A percentile compares a stretch with the other conserved stretches of the same genome.
These are phyloP conservation scores for Tolypocladium inflatum DNA, from an alignment of 2,329 filamentous ascomycete genomes.

Conservation along the genomic window DNA sequence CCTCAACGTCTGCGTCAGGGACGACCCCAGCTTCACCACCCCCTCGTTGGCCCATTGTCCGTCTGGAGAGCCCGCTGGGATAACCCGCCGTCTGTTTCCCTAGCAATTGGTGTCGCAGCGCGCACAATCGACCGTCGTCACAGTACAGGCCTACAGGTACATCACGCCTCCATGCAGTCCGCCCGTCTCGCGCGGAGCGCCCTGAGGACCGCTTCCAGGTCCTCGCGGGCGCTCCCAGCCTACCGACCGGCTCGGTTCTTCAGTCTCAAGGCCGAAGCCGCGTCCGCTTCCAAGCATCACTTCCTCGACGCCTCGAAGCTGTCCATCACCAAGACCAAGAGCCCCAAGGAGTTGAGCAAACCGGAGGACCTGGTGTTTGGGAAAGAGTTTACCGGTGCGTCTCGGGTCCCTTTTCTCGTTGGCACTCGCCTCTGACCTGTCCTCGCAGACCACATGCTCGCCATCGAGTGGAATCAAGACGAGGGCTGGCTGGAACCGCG, in stretches of 20 bases:
- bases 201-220: constrained; percentile 21
- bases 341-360: constrained; percentile 64
- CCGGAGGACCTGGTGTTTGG: constrained; percentile 84
- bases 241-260: constrained; percentile 27
- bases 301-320: constrained; percentile 73
- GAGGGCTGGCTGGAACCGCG: constrained; percentile 75
- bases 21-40: neutral
- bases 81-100: neutral
- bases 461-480: constrained; percentile 80
- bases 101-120: neutral
- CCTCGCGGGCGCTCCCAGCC: constrained; percentile 24
- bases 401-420: neutral
- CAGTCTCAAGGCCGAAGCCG: constrained; percentile 43
- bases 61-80: neutral
- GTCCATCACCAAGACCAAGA: constrained; percentile 61
- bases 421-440: neutral
- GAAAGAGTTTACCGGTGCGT: constrained; percentile 71
- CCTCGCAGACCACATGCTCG: constrained; percentile 83
- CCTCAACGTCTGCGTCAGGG: neutral
- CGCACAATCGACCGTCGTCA: neutral
- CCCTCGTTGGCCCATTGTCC: neutral
- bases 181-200: constrained; percentile 19
- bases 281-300: constrained; percentile 43
- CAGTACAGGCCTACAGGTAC: neutral
- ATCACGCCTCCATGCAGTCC: constrained; percentile 18